Evolutionary conservation across 208 protist genomes (phyloP), one percentile per base, ranked within the genome.

Genomic region (Acanthamoeba rhysodes): DNA sequence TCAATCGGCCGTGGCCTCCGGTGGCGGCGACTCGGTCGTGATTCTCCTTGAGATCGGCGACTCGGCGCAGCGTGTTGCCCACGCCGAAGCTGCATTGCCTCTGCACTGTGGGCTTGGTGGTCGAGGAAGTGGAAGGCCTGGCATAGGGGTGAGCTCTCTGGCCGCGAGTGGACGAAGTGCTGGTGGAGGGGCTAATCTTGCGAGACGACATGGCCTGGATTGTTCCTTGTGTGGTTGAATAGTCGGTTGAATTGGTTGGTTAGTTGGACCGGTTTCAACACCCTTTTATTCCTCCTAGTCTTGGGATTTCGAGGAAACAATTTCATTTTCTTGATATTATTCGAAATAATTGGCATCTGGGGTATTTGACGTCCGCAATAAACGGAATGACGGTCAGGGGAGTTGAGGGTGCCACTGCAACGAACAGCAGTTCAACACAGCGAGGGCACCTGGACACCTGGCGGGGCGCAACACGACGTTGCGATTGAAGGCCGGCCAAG

Each of bases 31-130:
- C 48, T 12, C 78, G 78, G 78, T 85, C 78, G 78, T 59, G 48
- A 22, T 48, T 85, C 27, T 85, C 78, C 78, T 85, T 57, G 78
- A 85, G 78, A 27, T 85, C 78, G 34, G 78, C 78, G 10, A 85
- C 45, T 8, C 78, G 78, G 29, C 20, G 34, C 41, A 85, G n/a
- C 4, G 78, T 85, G 24, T 85, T 85, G 45, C 12, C 48, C 45
- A 85, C 45, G 78, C 78, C 78, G 24, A 85, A 85, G 78, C 78
- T 85, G 41, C 16, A n/a, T 27, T 85, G 78, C 22, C 78, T 16
- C 27, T 85, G 45, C 22, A 85, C 59, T 7, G 59, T 66, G 24
- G 59, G 59, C 59, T 24, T 24, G 20, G 7, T 8, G 7, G 18
- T 78, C 29, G 37, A 34, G 8, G 62, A 27, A 20, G 55, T 62